A percentile compares a stretch with the other conserved stretches of the same genome.
Conservation (phyloP, 2,329 filamentous ascomycete species). For the Chaetomium olivaceum region DNA sequence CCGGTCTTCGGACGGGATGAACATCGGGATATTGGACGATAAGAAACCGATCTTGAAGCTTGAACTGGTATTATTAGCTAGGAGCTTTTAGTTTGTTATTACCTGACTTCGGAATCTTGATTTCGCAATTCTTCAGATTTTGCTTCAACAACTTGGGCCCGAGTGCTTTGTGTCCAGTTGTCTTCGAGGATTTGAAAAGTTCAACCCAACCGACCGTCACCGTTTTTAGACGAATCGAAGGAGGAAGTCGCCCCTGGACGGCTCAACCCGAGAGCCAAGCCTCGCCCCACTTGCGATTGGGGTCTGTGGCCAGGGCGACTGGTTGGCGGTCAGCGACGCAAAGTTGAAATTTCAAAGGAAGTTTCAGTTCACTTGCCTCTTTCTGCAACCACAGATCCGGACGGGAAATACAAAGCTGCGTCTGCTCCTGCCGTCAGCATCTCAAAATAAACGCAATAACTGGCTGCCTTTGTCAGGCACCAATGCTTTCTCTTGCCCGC, state of each 20-base stretch:
- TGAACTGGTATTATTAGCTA: too few species aligned
- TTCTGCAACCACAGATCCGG: not conserved
- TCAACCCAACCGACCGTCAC: not conserved
- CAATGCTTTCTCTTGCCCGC: not conserved
- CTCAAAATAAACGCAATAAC: not conserved
- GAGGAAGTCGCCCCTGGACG: slow-evolving; percentile 8
- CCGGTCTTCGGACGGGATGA: not conserved
- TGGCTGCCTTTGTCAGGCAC: not conserved
- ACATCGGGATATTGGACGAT: not conserved
- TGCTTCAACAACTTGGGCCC: too few species aligned
- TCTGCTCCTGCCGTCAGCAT: not conserved
- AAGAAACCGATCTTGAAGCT: not conserved
- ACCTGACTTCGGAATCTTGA: not conserved
- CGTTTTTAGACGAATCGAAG: not conserved
- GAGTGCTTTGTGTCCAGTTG: not conserved
- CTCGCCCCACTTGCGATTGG: not conserved
- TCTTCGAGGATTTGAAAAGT: not conserved
- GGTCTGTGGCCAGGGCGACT: not conserved
- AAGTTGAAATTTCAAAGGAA: slow-evolving; percentile 16
- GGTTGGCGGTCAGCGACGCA: not conserved
- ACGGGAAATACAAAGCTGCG: not conserved
- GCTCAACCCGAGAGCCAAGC: slow-evolving; percentile 13
- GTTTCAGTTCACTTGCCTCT: slow-evolving; percentile 17
- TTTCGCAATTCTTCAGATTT: too few species aligned
- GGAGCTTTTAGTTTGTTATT: too few species aligned